These are phyloP conservation scores for Leccinellum rugosiceps DNA, from an alignment of 768 basidiomycete species.

Conservation along the genomic window DNA sequence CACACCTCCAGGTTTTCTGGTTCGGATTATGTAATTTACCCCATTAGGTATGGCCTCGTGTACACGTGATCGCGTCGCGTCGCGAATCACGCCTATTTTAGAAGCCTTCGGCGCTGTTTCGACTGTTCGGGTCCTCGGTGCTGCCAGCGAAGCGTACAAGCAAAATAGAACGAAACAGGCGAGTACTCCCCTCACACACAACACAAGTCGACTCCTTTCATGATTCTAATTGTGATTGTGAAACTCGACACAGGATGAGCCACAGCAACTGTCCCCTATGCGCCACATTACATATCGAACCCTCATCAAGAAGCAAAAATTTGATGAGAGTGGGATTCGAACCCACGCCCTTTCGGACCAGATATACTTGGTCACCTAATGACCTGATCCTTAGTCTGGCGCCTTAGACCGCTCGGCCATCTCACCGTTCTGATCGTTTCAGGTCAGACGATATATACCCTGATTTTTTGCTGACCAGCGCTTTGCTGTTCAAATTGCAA, in stretches of 20 bases:
- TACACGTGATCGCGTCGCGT: conserved; percentile 32
- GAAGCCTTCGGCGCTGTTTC: neutral
- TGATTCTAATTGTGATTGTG: neutral
- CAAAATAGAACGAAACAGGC: neutral
- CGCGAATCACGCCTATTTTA: neutral
- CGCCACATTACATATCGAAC: too few relatives aligned
- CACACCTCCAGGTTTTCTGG: conserved; percentile 7
- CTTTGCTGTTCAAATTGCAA: too few relatives aligned
- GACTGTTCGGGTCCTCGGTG: conserved; percentile 4
- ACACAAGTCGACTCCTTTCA: neutral
- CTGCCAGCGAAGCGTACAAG: neutral
- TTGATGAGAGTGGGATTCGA: conserved; percentile 40
- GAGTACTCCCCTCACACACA: too few relatives aligned
- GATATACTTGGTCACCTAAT: conserved; percentile 29
- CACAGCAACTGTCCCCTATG: neutral
- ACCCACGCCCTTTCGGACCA: conserved; percentile 42
- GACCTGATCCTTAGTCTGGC: conserved; percentile 53
- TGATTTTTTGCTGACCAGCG: neutral
- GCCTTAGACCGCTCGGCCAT: conserved; percentile 65
- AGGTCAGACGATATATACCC: neutral
- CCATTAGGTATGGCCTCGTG: neutral
- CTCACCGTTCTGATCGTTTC: conserved; percentile 20
- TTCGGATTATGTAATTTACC: conserved; percentile 24
- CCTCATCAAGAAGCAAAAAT: neutral
- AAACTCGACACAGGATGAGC: neutral